These are phyloP conservation scores for Xenoacremonium recifei DNA, from an alignment of 2,329 filamentous ascomycete species.

Conservation along the genomic window DNA sequence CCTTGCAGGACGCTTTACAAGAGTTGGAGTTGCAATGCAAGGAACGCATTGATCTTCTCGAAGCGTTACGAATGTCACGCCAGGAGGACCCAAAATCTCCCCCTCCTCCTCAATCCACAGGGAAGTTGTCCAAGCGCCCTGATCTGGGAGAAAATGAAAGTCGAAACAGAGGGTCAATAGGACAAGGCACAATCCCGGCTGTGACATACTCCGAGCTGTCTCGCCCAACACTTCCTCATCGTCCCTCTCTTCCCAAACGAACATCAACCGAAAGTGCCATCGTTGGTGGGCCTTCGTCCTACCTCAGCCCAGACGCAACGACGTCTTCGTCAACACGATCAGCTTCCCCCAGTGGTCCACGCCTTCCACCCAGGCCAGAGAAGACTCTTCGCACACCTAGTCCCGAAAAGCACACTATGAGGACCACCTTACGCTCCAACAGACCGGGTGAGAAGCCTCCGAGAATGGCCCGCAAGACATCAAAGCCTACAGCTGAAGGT, in stretches of 20 bases:
- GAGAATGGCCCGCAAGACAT: slow-evolving; percentile 39
- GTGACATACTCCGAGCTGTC: slow-evolving; percentile 79
- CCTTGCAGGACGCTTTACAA: slow-evolving; percentile 75
- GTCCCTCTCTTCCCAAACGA: slow-evolving; percentile 55
- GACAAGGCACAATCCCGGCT: slow-evolving; percentile 77
- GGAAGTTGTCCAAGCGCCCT: slow-evolving; percentile 21
- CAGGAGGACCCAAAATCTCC: slow-evolving; percentile 31
- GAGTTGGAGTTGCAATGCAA: slow-evolving; percentile 89
- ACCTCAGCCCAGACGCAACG: slow-evolving; percentile 12
- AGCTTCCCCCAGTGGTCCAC: slow-evolving; percentile 32
- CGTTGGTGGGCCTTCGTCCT: slow-evolving; percentile 28
- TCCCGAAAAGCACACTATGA: slow-evolving; percentile 61
- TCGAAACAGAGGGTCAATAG: slow-evolving; percentile 62
- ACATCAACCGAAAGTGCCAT: slow-evolving; percentile 50
- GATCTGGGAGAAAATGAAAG: slow-evolving; percentile 17
- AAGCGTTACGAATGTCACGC: slow-evolving; percentile 71
- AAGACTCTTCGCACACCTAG: slow-evolving; percentile 49
- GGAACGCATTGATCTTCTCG: slow-evolving; percentile 84
- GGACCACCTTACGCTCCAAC: slow-evolving; percentile 57
- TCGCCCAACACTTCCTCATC: slow-evolving; percentile 58
- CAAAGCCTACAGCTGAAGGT: slow-evolving; percentile 46
- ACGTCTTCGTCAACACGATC: slow-evolving; percentile 24
- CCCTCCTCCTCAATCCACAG: slow-evolving; percentile 14
- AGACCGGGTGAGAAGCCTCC: slow-evolving; percentile 42
- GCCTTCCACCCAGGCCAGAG: slow-evolving; percentile 32